Percentiles rank a stretch among this genome's conserved stretches.
Evolutionary conservation across 805 yeast genomes (phyloP).

Genomic region (Maudiozyma bulderi): DNA sequence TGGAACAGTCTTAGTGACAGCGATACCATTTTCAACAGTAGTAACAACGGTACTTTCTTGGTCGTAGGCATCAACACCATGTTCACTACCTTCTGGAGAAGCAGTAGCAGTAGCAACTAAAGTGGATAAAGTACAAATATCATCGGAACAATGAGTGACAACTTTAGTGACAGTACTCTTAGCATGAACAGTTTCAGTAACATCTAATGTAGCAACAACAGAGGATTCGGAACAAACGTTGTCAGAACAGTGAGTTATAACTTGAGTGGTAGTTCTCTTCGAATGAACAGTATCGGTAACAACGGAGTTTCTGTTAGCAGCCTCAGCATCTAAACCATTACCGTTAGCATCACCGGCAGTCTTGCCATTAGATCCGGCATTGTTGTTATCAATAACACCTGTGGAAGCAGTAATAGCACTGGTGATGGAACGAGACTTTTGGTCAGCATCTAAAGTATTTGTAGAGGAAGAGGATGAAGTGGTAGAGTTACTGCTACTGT

Average conservation of each 20-base stretch:
- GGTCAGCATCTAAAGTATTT: neutral
- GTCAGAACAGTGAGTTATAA: neutral
- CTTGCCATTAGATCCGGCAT: neutral
- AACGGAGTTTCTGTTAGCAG: neutral
- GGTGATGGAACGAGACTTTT: neutral
- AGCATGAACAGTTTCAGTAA: conserved; percentile 3
- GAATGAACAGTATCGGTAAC: neutral
- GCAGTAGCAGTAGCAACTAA: neutral
- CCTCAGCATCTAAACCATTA: neutral
- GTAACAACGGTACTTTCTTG: neutral
- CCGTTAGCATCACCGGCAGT: neutral
- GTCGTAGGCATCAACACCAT: neutral
- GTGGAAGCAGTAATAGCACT: neutral
- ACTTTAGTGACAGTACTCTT: neutral
- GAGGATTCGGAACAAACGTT: neutral
- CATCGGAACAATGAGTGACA: neutral
- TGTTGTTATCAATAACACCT: neutral
- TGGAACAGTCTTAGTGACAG: neutral
- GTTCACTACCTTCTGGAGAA: neutral
- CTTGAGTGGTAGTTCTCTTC: neutral
- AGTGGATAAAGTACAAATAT: neutral
- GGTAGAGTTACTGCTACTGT: neutral
- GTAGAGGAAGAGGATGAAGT: neutral
- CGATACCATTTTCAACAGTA: neutral
- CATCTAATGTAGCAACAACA: neutral